Base-by-base conservation (phyloP, 176 grass and related monocot species). In the Avena eriantha region DNA sequence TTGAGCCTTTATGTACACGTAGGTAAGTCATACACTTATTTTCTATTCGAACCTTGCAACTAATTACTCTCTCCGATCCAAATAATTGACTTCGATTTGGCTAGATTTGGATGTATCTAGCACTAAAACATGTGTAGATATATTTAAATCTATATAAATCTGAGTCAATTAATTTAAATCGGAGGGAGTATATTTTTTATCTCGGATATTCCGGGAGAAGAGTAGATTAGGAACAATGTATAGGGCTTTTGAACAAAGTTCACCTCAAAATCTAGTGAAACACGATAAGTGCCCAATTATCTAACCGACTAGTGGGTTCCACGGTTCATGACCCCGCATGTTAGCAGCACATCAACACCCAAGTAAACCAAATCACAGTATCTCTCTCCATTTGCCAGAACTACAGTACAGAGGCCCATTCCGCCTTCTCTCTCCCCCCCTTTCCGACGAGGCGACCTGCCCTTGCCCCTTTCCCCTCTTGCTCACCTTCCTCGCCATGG, bases 401-500 rank as follows among this genome's bases (percentile, higher is more conserved):
- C 49, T 16, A 26, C 10, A 58, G 69, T n/a, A 31, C 31, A 76
- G 3, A 78, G 69, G 24, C 67, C 26, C 68, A 79, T 80, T 71
- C 65, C 75, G 23, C 68, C 26, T 57, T 69, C 83, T 86, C 83
- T 77, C 48, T 33, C 68, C 57, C 35, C 35, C 22, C 36, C 57
- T 24, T 29, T 50, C 39, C 56, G 33, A 59, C 76, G 33, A 77
- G 49, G 53, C 61, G 51, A 80, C 80, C 31, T 59, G 59, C 53
- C 80, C 29, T 58, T 58, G 50, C 51, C 49, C 58, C 48, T 85
- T 81, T 91, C 82, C 63, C 85, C 46, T 50, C 26, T 79, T 47
- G 56, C 39, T 23, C 82, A 76, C 45, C 50, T 35, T 29, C 75
- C 77, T 76, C 79, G 83, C 86, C 87, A 97, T 97, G 95, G 92